phyloP scores from a whole-genome alignment of 192 early-diverging fungal species.

The Backusella liffmaniae region DNA sequence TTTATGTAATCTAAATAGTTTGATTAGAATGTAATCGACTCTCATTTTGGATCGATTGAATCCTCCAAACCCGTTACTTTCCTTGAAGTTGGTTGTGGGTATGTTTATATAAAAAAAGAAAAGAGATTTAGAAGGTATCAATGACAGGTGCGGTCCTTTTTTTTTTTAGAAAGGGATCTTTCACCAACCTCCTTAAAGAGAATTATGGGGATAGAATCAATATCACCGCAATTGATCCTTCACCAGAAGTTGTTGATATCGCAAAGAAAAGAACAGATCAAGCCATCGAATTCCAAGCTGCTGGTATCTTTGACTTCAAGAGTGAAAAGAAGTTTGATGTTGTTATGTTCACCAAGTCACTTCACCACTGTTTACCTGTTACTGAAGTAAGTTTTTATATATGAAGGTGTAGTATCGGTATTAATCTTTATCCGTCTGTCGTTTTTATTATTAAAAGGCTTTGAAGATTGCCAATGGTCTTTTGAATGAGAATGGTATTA shows the following conservation, averaged over 20 bases:
- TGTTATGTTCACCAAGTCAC: constrained; percentile 24
- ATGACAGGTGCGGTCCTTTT: no score
- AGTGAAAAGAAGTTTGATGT: constrained; percentile 15
- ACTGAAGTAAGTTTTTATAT: background rate
- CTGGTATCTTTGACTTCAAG: constrained; percentile 15
- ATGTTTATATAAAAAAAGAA: background rate
- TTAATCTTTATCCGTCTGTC: background rate
- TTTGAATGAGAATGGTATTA: background rate
- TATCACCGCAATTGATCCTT: constrained; percentile 6
- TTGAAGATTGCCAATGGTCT: constrained; percentile 2
- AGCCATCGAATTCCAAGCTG: background rate
- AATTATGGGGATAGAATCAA: background rate
- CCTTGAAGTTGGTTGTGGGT: constrained; percentile 12
- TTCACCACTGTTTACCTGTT: constrained; percentile 16
- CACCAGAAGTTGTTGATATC: background rate
- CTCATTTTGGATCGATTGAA: background rate
- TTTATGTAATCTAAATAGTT: background rate
- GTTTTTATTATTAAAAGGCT: background rate
- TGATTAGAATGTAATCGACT: background rate
- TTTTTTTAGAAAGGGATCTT: background rate
- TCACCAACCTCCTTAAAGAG: background rate
- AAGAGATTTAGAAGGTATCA: background rate
- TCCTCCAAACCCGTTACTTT: background rate
- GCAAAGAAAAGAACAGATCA: background rate
- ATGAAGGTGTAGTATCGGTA: background rate